These are phyloP conservation scores for Neurospora crassa DNA, from an alignment of 2,329 filamentous ascomycete genomes.

Conservation along the genomic window DNA sequence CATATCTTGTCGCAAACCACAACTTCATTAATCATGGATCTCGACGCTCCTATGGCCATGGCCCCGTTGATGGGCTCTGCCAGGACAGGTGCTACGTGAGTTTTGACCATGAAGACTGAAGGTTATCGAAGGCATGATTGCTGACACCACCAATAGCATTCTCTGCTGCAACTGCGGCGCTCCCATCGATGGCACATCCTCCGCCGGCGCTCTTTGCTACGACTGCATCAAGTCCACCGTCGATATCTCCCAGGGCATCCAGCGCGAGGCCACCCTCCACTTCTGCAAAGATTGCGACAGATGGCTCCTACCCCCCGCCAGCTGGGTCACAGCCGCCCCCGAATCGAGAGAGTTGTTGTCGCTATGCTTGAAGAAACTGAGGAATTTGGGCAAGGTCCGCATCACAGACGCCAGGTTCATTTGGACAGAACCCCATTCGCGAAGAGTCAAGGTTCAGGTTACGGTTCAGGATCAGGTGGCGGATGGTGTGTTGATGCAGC, in stretches of 20 bases:
- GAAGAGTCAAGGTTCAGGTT: conserved; percentile 87
- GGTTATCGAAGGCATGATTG: neutral
- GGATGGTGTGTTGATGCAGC: conserved; percentile 65
- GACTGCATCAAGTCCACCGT: conserved; percentile 93
- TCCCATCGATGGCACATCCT: conserved; percentile 82
- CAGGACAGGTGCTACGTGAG: conserved; percentile 24
- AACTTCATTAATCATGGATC: conserved; percentile 18
- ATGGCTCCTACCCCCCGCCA: conserved; percentile 79
- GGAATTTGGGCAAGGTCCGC: conserved; percentile 78
- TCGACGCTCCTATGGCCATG: conserved; percentile 24
- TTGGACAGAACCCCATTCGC: conserved; percentile 96
- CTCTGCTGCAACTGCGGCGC: conserved; percentile 97
- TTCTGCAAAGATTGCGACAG: conserved; percentile 91
- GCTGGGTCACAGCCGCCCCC: conserved; percentile 74
- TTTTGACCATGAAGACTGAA: neutral
- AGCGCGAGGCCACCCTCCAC: conserved; percentile 80
- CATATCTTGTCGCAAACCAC: neutral
- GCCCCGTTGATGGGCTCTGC: conserved; percentile 16
- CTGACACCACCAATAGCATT: conserved; percentile 51
- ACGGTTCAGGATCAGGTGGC: conserved; percentile 70
- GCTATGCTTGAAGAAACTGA: conserved; percentile 78
- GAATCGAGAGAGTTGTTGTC: conserved; percentile 92
- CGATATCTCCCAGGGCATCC: conserved; percentile 86
- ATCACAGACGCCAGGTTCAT: conserved; percentile 95
- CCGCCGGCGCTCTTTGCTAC: conserved; percentile 82